Base-by-base conservation (phyloP, 106 monocot genomes). In the Hemerocallis citrina region DNA sequence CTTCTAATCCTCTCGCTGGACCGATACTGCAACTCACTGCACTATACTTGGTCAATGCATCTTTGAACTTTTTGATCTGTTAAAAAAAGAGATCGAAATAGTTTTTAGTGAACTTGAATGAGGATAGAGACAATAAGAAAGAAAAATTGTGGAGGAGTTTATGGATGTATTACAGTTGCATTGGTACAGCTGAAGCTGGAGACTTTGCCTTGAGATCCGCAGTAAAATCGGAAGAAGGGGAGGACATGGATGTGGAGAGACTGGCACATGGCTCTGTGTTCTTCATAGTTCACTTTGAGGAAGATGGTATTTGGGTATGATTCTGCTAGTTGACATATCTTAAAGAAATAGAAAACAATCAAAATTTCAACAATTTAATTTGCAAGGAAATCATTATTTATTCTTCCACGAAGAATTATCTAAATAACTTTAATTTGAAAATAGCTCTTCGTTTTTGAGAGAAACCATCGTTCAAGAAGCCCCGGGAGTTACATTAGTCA, bases 111-210 rank as follows among this genome's bases (percentile, higher is more conserved):
- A 31, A 31, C 33, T 8, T 7, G 17, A 33, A 19, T 6, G 13
- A 15, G 14, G 14, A 16, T n/a, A 15, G 15, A 1, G 1, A 16
- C 6, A 32, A 3, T 16, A 35, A 49, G 12, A 54, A 47, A 50
- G 25, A 50, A 0, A 32, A 32, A 30, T 32, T 4, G 13, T 2
- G 0, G 31, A n/a, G n/a, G n/a, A n/a, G n/a, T n/a, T n/a, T n/a
- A 54, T 32, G 29, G 31, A n/a, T 15, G 29, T n/a, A 84, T 79
- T 77, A 89, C 93, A 17, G 93, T 93, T 36, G 85, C 88, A 74
- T 72, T 82, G 7, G 93, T 93, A 79, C 88, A 89, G 63, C 93
- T 93, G 85, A 93, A 93, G 74, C 93, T 89, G 36, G 85, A 81
- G 4, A 93, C 74, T 16, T 82, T 79, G 29, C 93, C 93, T 1